Conservation (phyloP, 192 early-diverging fungal genomes). For the Ambispora gerdemannii region DNA sequence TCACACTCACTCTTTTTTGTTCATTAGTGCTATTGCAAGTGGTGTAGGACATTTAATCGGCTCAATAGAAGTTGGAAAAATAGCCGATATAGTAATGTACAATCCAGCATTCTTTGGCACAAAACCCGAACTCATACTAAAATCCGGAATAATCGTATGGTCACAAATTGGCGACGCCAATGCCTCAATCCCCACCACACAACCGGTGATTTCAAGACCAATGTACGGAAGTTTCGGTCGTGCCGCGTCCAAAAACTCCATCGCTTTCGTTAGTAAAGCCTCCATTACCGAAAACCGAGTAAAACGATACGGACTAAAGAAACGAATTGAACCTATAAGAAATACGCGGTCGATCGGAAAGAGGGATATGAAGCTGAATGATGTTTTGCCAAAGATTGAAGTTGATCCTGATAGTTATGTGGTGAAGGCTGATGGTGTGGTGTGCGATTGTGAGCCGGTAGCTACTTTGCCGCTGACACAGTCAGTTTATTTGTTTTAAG, state of each 20-base stretch:
- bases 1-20: neutral
- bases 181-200: constrained; percentile 91
- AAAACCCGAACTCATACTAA: constrained; percentile 82
- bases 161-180: constrained; percentile 92
- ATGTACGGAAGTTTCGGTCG: constrained; percentile 78
- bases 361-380: constrained; percentile 84
- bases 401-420: constrained; percentile 94
- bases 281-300: constrained; percentile 58
- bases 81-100: constrained; percentile 93
- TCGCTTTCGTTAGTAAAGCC: constrained; percentile 81
- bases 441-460: constrained; percentile 62
- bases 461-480: constrained; percentile 71
- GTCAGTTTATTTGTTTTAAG: constrained; percentile 57
- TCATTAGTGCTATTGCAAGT: constrained; percentile 73
- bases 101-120: constrained; percentile 82
- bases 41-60: constrained; percentile 87
- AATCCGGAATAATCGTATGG: constrained; percentile 84
- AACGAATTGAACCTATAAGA: constrained; percentile 66
- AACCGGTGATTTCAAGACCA: constrained; percentile 81
- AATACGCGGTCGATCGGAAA: constrained; percentile 78
- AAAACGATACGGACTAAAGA: constrained; percentile 63
- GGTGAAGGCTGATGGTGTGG: constrained; percentile 75
- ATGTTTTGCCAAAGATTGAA: constrained; percentile 64
- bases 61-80: constrained; percentile 88
- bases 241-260: constrained; percentile 55